phyloP scores from a whole-genome alignment of 2,329 filamentous ascomycete species.

The Arthrinium phaeospermum region DNA sequence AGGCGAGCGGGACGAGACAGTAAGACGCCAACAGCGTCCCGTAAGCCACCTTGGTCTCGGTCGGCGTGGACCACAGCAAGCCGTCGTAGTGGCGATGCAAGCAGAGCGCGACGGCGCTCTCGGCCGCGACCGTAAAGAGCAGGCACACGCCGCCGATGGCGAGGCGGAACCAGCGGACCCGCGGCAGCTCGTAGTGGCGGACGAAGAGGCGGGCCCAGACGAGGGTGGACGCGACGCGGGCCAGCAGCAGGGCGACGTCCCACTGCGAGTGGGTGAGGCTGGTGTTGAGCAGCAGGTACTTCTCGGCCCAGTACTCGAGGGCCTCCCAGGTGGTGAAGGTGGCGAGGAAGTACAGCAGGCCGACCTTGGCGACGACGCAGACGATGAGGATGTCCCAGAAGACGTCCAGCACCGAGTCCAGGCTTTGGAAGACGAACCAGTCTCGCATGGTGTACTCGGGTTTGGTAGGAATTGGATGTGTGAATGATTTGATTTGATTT shows the following conservation, averaged over 20 bases:
- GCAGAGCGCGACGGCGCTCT: neutral
- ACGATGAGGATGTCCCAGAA: slow-evolving; percentile 16
- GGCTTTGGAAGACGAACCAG: neutral
- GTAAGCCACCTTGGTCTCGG: neutral
- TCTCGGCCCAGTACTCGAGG: slow-evolving; percentile 3
- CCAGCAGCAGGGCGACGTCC: neutral
- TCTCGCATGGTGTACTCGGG: neutral
- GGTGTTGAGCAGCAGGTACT: neutral
- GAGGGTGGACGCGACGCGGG: slow-evolving; percentile 1
- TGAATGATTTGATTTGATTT: neutral
- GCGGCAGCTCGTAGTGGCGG: slow-evolving; percentile 2
- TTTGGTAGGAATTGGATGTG: neutral
- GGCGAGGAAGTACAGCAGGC: slow-evolving; percentile 3
- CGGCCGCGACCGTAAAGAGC: neutral
- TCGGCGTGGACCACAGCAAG: neutral
- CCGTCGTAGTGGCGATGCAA: neutral
- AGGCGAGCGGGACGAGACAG: neutral
- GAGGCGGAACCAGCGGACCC: neutral
- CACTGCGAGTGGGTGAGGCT: slow-evolving; percentile 2
- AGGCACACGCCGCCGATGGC: neutral
- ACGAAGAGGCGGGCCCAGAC: slow-evolving; percentile 15
- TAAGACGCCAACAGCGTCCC: neutral
- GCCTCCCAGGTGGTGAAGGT: slow-evolving; percentile 8
- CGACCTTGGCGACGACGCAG: slow-evolving; percentile 1
- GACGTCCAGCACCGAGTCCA: neutral